Base-by-base conservation (phyloP, 2,329 filamentous ascomycete species). In the Magnaporthiopsis incrustans region DNA sequence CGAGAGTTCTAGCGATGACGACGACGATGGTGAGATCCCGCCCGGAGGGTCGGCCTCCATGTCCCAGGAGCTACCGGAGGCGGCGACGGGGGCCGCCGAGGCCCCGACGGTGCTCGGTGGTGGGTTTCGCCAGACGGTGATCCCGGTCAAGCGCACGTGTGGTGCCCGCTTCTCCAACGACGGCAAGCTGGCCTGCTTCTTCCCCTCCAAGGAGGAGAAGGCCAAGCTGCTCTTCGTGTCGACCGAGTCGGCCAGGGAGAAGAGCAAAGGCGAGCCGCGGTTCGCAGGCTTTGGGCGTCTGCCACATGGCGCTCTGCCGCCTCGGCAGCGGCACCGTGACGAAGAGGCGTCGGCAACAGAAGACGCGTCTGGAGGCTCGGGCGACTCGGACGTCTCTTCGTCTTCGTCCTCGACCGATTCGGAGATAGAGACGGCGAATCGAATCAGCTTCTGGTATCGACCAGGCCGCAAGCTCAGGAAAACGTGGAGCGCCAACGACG, bases 1-100 rank as follows among this genome's bases (percentile, higher is more conserved):
- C 26, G 62, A 90, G 67, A 94, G 91, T 68, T 97, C 92, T 10
- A 64, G 60, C 25, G 63, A 65, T 3, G 89, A 92, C 67, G 89
- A 91, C 66, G 90, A 93, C 68, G 91, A 93, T 27, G 38, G 38
- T 15, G 38, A 44, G 38, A 82, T 83, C 14, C 79, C 80, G 0
- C 72, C 80, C 2, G 81, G 81, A 4, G 81, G 80, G 25, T 84
- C 82, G 11, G 82, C 80, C 15, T 81, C 82, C 63, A 84, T 88
- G 82, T 87, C 85, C 8, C 85, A 87, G 67, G 85, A 88, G 67
- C 76, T 88, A 27, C 80, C 79, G 58, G 78, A 33, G 53, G 38
- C 32, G 18, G 15, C 61, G 7, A 35, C 60, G 18, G 60, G 60
- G 4, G 38, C 15, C 7, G 30, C 35, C n/a, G 60, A 61, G 44